A percentile compares a stretch with the other conserved stretches of the same genome.
phyloP scores from a whole-genome alignment of 2,329 filamentous ascomycete genomes.

The Hymenoscyphus scutula region DNA sequence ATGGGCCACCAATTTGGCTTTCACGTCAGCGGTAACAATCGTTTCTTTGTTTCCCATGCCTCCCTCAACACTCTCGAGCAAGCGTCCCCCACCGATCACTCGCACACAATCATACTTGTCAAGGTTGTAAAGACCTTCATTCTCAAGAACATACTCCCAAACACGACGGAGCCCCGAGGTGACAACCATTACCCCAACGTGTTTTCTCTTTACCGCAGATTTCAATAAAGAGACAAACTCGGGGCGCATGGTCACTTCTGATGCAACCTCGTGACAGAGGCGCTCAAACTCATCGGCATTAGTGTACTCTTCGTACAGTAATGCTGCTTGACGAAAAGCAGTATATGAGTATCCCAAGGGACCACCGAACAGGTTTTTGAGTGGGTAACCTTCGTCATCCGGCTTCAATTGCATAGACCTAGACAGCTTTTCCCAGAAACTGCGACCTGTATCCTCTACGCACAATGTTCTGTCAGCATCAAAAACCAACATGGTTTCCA shows the following conservation, averaged over 20 bases:
- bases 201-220: neutral
- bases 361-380: conserved; percentile 49
- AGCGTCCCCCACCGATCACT: conserved; percentile 1
- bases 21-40: conserved; percentile 51
- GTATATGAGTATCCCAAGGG: conserved; percentile 49
- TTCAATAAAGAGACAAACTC: conserved; percentile 1
- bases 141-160: neutral
- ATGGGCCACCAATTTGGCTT: conserved; percentile 46
- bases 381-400: conserved; percentile 24
- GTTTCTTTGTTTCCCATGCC: conserved; percentile 37
- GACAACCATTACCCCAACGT: neutral
- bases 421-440: conserved; percentile 47
- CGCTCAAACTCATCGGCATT: neutral
- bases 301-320: conserved; percentile 50
- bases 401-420: neutral
- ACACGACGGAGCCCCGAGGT: neutral
- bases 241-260: neutral
- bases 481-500: conserved; percentile 51
- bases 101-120: neutral
- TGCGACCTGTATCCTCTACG: conserved; percentile 46
- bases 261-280: neutral
- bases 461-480: conserved; percentile 58
- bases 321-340: conserved; percentile 52
- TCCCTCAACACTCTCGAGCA: conserved; percentile 40
- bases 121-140: neutral